Percentiles rank a stretch among this genome's conserved stretches.
phyloP scores from a whole-genome alignment of 2,329 filamentous ascomycete genomes.

The Byssoonygena ceratinophila region DNA sequence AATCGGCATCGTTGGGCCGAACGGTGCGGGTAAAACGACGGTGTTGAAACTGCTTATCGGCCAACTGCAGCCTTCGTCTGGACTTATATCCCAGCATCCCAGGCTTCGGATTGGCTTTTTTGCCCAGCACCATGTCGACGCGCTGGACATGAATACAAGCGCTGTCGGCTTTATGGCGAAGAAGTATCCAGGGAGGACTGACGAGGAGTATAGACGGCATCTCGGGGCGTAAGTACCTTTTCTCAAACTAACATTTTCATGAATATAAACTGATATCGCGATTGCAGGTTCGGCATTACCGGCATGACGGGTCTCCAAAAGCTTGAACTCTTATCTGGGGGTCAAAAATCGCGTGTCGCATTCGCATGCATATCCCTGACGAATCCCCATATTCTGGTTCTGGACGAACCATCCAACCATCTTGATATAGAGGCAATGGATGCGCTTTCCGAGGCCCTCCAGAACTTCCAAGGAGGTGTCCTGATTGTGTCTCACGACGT shows the following conservation, averaged over 20 bases:
- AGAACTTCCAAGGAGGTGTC: conserved; percentile 83
- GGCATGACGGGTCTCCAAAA: conserved; percentile 95
- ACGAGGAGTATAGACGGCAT: conserved; percentile 94
- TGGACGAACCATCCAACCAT: conserved; percentile 98
- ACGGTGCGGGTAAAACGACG: conserved; percentile 97
- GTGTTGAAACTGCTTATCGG: conserved; percentile 96
- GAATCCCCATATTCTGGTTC: conserved; percentile 92
- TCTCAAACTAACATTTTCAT: not conserved
- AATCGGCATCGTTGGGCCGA: conserved; percentile 97
- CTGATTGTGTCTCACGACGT: conserved; percentile 99
- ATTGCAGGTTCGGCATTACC: conserved; percentile 56
- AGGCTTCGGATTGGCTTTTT: conserved; percentile 91
- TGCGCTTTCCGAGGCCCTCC: conserved; percentile 71
- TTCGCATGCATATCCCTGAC: conserved; percentile 91
- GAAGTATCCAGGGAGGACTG: conserved; percentile 76
- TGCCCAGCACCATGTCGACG: conserved; percentile 96
- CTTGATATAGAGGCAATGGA: conserved; percentile 99
- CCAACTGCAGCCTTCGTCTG: conserved; percentile 63
- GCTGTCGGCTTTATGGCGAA: conserved; percentile 96
- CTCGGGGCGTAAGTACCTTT: conserved; percentile 64
- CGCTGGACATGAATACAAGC: conserved; percentile 75
- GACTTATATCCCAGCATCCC: conserved; percentile 78
- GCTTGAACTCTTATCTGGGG: conserved; percentile 86
- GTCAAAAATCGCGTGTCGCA: conserved; percentile 95
- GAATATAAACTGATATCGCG: conserved; percentile 5